Evolutionary conservation across 2,329 filamentous ascomycete species (phyloP).

Genomic region (Pseudogymnoascus sp.): DNA sequence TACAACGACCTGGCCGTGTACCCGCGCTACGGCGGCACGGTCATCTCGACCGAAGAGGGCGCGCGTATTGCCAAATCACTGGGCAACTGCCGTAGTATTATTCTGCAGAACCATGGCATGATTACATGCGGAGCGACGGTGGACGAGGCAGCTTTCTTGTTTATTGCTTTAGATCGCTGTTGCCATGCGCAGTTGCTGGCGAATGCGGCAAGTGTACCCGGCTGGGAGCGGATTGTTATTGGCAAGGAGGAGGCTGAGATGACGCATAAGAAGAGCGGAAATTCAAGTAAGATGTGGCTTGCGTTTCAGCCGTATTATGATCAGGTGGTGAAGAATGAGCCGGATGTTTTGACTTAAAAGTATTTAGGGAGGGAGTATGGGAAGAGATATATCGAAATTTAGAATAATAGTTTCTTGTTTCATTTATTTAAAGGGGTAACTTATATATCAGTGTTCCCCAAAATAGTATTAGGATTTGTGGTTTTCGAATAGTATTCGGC

Average conservation of each 20-base stretch:
- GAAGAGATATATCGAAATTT: too few species aligned
- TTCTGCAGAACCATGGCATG: constrained; percentile 45
- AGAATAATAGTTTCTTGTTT: too few species aligned
- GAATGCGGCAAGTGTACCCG: constrained; percentile 46
- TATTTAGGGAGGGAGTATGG: background rate
- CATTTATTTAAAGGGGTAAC: background rate
- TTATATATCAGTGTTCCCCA: too few species aligned
- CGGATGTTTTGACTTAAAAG: background rate
- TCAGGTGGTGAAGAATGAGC: constrained; percentile 8
- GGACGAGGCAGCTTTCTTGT: constrained; percentile 42
- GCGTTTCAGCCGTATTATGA: constrained; percentile 10
- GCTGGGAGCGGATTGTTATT: constrained; percentile 55
- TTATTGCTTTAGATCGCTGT: constrained; percentile 37
- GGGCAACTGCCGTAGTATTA: constrained; percentile 39
- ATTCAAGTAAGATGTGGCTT: constrained; percentile 11
- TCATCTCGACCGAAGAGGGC: constrained; percentile 43
- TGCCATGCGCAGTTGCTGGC: constrained; percentile 42
- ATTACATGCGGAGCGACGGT: constrained; percentile 40
- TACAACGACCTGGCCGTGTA: constrained; percentile 34
- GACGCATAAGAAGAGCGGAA: background rate
- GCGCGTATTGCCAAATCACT: constrained; percentile 37
- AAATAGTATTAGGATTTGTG: too few species aligned
- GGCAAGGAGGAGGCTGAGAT: constrained; percentile 52
- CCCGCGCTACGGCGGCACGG: constrained; percentile 41
- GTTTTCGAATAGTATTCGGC: too few species aligned